phyloP scores from a whole-genome alignment of 768 basidiomycete genomes.

The Lactarius sanguifluus region DNA sequence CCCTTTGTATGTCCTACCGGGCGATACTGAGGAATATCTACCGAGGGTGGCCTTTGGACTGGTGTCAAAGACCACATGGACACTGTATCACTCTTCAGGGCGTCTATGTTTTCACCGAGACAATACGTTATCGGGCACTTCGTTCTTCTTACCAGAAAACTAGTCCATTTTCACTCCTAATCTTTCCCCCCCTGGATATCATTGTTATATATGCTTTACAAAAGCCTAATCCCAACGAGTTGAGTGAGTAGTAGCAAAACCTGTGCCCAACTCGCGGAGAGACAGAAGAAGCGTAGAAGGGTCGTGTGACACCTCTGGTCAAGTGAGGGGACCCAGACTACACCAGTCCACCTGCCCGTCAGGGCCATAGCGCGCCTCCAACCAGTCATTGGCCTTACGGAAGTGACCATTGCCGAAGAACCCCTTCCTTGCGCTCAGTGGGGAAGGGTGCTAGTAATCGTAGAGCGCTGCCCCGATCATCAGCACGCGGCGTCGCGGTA shows the following conservation, averaged over 20 bases:
- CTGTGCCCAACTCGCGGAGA: background rate
- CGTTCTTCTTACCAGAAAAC: constrained; percentile 16
- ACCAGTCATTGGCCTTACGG: constrained; percentile 82
- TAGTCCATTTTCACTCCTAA: constrained; percentile 24
- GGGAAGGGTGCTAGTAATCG: constrained; percentile 71
- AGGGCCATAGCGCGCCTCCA: constrained; percentile 72
- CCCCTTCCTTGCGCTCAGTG: constrained; percentile 71
- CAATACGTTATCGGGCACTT: constrained; percentile 27
- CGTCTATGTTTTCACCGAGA: constrained; percentile 22
- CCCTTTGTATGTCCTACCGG: constrained; percentile 22
- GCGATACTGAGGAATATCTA: constrained; percentile 16
- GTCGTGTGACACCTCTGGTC: constrained; percentile 22
- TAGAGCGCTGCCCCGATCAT: constrained; percentile 18
- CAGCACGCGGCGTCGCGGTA: constrained; percentile 15
- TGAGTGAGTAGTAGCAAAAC: constrained; percentile 15
- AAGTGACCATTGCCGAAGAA: constrained; percentile 93
- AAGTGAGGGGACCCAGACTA: constrained; percentile 38
- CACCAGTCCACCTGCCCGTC: constrained; percentile 78
- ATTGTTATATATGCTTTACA: constrained; percentile 27
- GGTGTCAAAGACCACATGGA: constrained; percentile 27
- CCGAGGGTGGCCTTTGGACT: constrained; percentile 25
- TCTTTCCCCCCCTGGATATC: constrained; percentile 25
- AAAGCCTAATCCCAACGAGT: constrained; percentile 26
- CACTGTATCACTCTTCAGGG: constrained; percentile 27
- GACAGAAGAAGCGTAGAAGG: background rate